Evolutionary conservation across 1,139 yeast species (phyloP).

Genomic region (Pneumocystis sp.): DNA sequence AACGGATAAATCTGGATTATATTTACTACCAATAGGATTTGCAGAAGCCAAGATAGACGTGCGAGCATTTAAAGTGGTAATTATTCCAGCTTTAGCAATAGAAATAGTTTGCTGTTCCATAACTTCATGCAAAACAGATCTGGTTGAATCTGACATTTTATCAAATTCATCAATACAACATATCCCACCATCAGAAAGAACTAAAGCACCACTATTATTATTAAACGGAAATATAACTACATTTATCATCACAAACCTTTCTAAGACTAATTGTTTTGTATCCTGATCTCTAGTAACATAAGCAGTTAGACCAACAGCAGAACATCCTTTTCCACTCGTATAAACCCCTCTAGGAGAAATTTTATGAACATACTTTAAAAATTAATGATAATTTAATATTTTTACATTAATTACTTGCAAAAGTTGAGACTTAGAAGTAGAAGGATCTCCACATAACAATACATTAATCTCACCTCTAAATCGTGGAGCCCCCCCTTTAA

Average conservation of each 20-base stretch:
- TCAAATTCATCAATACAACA: slow-evolving; percentile 98
- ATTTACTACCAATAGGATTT: slow-evolving; percentile 91
- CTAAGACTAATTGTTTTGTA: slow-evolving; percentile 81
- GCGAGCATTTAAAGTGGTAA: slow-evolving; percentile 89
- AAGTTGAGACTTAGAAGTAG: slow-evolving; percentile 89
- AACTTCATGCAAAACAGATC: slow-evolving; percentile 93
- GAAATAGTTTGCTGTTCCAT: slow-evolving; percentile 99
- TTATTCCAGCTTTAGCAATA: slow-evolving; percentile 95
- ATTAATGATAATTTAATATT: slow-evolving; percentile 19
- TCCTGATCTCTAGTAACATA: slow-evolving; percentile 89
- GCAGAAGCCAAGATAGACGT: slow-evolving; percentile 94
- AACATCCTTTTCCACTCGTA: slow-evolving; percentile 96
- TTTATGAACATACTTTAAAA: slow-evolving; percentile 64
- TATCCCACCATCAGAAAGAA: slow-evolving; percentile 92
- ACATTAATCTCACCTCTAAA: slow-evolving; percentile 93
- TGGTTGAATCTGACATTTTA: slow-evolving; percentile 86
- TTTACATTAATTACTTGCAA: slow-evolving; percentile 22
- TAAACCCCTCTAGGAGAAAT: slow-evolving; percentile 96
- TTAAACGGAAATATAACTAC: background rate
- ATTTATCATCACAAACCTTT: slow-evolving; percentile 24
- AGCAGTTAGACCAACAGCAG: slow-evolving; percentile 97
- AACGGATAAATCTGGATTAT: slow-evolving; percentile 84
- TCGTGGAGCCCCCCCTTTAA: slow-evolving; percentile 66
- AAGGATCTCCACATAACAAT: slow-evolving; percentile 91
- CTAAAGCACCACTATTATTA: slow-evolving; percentile 64